Evolutionary conservation across 352 stramenopile species (phyloP).

Genomic region (Sclerospora graminicola): DNA sequence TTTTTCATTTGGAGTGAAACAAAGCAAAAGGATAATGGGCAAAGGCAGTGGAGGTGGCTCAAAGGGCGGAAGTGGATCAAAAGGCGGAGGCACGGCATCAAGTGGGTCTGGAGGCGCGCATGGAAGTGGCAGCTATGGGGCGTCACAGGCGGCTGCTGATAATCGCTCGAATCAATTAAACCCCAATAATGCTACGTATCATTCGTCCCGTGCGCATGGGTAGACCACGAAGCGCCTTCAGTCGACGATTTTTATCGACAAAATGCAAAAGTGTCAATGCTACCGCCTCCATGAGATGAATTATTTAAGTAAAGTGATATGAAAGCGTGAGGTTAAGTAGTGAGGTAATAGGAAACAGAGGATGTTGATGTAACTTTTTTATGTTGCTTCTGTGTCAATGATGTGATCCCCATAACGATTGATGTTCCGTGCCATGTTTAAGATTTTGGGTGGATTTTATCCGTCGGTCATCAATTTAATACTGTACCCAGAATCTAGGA

Average conservation of each 20-base stretch:
- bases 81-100: neutral
- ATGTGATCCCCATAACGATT: too few relatives aligned
- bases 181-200: conserved; percentile 27
- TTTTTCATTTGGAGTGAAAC: too few relatives aligned
- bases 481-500: too few relatives aligned
- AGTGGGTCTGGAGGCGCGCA: neutral
- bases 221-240: neutral
- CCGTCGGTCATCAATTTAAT: too few relatives aligned
- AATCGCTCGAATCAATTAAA: conserved; percentile 33
- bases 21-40: too few relatives aligned
- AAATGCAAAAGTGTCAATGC: neutral
- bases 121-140: too few relatives aligned
- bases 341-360: neutral
- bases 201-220: conserved; percentile 14
- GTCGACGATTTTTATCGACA: neutral
- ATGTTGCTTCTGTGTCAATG: too few relatives aligned
- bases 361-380: too few relatives aligned
- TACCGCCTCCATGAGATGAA: neutral
- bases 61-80: neutral
- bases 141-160: conserved; percentile 16
- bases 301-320: neutral
- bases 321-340: neutral
- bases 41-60: too few relatives aligned
- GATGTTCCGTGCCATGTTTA: too few relatives aligned
- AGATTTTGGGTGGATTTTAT: too few relatives aligned